Conservation (phyloP, 768 basidiomycete genomes). For the Kwoniella dendrophila region DNA sequence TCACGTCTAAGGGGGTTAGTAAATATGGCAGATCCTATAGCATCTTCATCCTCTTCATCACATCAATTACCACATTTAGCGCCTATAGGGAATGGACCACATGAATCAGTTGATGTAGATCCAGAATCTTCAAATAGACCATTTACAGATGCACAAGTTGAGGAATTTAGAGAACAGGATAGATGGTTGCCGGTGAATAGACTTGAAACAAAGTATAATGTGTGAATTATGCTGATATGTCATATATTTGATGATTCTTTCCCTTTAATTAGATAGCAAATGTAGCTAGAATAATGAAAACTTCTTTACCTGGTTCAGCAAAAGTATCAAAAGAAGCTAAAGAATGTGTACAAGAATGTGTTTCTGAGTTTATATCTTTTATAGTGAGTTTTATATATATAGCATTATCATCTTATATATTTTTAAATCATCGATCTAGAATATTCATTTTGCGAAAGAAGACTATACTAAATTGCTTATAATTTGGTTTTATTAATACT, state of each 20-base stretch:
- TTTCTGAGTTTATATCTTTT: slow-evolving; percentile 97
- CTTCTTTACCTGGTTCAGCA: slow-evolving; percentile 80
- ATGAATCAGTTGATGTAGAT: slow-evolving; percentile 5
- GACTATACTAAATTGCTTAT: too few relatives aligned
- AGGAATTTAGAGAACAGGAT: slow-evolving; percentile 93
- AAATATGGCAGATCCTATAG: not conserved
- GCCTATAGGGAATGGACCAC: slow-evolving; percentile 14
- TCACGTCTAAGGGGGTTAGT: not conserved
- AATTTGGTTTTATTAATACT: not conserved
- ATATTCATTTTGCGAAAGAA: too few relatives aligned
- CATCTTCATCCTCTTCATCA: not conserved
- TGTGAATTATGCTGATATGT: not conserved
- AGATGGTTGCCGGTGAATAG: slow-evolving; percentile 80
- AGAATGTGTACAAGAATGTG: slow-evolving; percentile 97
- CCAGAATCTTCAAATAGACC: slow-evolving; percentile 18
- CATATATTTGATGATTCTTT: not conserved
- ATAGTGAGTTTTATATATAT: slow-evolving; percentile 66
- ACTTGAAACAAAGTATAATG: not conserved
- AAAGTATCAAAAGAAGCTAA: slow-evolving; percentile 99
- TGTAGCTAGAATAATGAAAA: slow-evolving; percentile 97
- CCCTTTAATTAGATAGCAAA: slow-evolving; percentile 78
- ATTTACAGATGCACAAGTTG: slow-evolving; percentile 87
- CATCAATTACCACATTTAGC: slow-evolving; percentile 23
- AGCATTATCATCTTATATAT: too few relatives aligned
- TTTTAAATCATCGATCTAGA: too few relatives aligned